A percentile compares a stretch with the other conserved stretches of the same genome.
These are phyloP conservation scores for Stagonosporopsis vannaccii DNA, from an alignment of 2,329 filamentous ascomycete genomes.

Conservation along the genomic window DNA sequence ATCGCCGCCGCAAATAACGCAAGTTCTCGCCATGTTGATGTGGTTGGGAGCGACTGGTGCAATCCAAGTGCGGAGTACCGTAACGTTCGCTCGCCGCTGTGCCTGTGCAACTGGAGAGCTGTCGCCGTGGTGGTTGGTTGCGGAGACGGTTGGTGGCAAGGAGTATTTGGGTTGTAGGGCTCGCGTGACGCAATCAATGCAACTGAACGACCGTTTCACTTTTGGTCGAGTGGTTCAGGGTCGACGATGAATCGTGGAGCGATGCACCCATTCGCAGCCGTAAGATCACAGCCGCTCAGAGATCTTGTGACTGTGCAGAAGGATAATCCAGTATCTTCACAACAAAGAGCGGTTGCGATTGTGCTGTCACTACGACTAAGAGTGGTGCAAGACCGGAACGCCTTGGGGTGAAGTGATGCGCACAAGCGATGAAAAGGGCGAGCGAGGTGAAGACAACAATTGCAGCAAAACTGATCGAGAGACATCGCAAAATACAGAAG, in stretches of 20 bases:
- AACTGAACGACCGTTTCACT: conserved; percentile 1
- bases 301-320: neutral
- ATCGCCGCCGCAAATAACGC: conserved; percentile 34
- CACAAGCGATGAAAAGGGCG: neutral
- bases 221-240: neutral
- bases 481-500: neutral
- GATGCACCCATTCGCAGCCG: neutral
- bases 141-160: neutral
- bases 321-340: neutral
- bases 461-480: neutral
- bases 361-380: neutral
- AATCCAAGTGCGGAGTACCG: neutral
- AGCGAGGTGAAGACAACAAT: neutral
- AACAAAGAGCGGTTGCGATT: neutral
- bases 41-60: neutral
- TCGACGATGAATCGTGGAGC: neutral
- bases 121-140: neutral
- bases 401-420: no score
- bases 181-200: neutral
- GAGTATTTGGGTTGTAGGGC: neutral
- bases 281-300: neutral
- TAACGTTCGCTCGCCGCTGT: neutral
- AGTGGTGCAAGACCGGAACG: neutral
- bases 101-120: neutral
- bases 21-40: conserved; percentile 23